Base-by-base conservation (phyloP, 2,329 filamentous ascomycete species). In the Colletotrichum sp. region DNA sequence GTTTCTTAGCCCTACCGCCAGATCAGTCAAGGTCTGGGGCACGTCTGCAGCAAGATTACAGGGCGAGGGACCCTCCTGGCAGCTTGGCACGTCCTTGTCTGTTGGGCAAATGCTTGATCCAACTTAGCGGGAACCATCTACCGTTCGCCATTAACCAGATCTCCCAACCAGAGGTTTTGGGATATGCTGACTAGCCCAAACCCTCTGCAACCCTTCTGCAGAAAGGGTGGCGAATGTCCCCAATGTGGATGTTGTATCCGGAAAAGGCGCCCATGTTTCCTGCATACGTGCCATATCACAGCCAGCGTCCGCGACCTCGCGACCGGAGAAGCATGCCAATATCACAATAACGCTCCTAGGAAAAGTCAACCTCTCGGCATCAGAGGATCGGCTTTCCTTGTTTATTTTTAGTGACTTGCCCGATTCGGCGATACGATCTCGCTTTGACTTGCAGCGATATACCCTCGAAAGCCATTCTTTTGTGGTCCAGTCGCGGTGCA, bases 1-100 rank as follows among this genome's bases (percentile, higher is more conserved):
- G 63, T 59, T 72, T 68, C 69, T 74, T 75, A 67, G 68, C 72
- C 72, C 62, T 68, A 67, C 62, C 27, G 29, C 36, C 22, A 59
- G 59, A 74, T 70, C 25, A 32, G 63, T 27, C 52, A 27, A n/a
- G 29, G 30, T 44, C 29, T n/a, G 39, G 68, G 13, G 57, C 57
- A 63, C 36, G 13, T 57, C 55, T 59, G 19, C 52, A 61, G 49
- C 25, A 22, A 30, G n/a, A 52, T 25, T 19, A 63, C 39, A 52
- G 52, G 55, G 52, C 69, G 72, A 72, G 44, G 19, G 36, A 44
- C 29, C 30, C 62, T 59, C 44, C 44, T 68, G 70, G 32, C 70
- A 75, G 36, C 62, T 68, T 34, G 64, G 57, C 69, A 72, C 49
- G 63, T 49, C 63, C 63, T 39, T 62, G 63, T 8, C 32, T 39